Evolutionary conservation across 306 rosid genomes (phyloP).

Genomic region (Inga oerstediana): DNA sequence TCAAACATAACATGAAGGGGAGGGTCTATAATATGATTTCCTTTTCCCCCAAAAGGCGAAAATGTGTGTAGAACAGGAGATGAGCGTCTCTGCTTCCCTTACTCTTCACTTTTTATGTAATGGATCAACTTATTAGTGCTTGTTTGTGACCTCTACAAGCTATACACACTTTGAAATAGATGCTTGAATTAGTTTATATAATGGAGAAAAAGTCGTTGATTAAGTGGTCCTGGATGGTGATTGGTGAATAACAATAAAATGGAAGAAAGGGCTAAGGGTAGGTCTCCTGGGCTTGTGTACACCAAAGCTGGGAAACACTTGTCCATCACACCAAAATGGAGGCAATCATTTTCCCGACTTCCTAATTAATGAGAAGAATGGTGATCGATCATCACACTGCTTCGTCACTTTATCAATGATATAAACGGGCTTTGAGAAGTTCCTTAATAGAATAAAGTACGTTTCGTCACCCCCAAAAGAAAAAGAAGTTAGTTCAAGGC

Average conservation of each 20-base stretch:
- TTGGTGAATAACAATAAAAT: neutral
- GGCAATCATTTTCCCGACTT: neutral
- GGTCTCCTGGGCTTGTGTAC: conserved; percentile 25
- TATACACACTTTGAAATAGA: neutral
- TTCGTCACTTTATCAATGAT: neutral
- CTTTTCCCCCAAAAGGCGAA: too few species aligned
- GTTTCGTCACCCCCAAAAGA: too few species aligned
- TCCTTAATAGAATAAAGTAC: too few species aligned
- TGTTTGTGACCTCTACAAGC: too few species aligned
- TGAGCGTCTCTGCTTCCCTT: too few species aligned
- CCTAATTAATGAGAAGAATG: neutral
- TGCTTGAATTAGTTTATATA: conserved; percentile 10
- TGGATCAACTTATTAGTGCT: too few species aligned
- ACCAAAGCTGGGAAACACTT: conserved; percentile 6
- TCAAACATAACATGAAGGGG: too few species aligned
- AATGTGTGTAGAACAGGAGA: too few species aligned
- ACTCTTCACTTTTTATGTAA: too few species aligned
- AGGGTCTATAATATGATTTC: too few species aligned
- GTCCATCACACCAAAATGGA: conserved; percentile 12
- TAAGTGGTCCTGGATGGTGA: neutral
- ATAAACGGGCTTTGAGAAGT: too few species aligned
- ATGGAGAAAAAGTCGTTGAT: conserved; percentile 8
- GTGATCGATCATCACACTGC: neutral
- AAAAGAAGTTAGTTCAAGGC: too few species aligned
- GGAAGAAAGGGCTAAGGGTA: neutral